Evolutionary conservation across 257 asterid species (phyloP).

Genomic region (Salvia rosmarinus): DNA sequence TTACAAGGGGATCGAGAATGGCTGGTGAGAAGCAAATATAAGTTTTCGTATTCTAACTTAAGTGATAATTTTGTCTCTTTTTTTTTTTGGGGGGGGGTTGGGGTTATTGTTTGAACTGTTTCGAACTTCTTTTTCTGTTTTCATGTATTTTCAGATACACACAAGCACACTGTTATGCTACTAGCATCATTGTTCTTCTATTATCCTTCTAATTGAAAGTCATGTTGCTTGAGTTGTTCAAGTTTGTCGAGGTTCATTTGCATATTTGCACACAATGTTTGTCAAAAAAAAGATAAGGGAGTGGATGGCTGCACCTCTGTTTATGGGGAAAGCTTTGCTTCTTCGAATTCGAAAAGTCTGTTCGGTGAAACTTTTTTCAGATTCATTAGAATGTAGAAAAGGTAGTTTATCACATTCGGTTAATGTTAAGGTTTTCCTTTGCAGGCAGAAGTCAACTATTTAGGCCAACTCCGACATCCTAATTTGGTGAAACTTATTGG

Average conservation of each 20-base stretch:
- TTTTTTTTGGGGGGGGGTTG: background rate
- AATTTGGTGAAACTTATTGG: constrained; percentile 89
- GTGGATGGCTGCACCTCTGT: constrained; percentile 5
- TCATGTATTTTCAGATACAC: background rate
- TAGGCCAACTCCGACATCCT: constrained; percentile 84
- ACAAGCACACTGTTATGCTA: background rate
- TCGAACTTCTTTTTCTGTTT: background rate
- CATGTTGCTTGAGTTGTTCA: constrained; percentile 5
- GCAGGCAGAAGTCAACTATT: constrained; percentile 91
- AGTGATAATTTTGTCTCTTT: no score
- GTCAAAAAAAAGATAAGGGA: background rate
- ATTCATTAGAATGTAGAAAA: background rate
- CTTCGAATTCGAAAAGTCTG: constrained; percentile 3
- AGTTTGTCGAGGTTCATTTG: background rate
- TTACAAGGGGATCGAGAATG: constrained; percentile 94
- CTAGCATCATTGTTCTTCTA: background rate
- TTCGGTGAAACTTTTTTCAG: background rate
- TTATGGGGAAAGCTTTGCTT: background rate
- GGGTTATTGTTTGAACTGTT: background rate
- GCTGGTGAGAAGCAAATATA: constrained; percentile 60
- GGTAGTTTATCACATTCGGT: constrained; percentile 31
- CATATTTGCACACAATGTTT: background rate
- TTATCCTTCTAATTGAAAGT: background rate
- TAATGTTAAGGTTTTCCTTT: constrained; percentile 25
- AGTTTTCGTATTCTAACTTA: background rate